These are phyloP conservation scores for Tripterygium wilfordii DNA, from an alignment of 177 flowering plant genomes.

Conservation along the genomic window DNA sequence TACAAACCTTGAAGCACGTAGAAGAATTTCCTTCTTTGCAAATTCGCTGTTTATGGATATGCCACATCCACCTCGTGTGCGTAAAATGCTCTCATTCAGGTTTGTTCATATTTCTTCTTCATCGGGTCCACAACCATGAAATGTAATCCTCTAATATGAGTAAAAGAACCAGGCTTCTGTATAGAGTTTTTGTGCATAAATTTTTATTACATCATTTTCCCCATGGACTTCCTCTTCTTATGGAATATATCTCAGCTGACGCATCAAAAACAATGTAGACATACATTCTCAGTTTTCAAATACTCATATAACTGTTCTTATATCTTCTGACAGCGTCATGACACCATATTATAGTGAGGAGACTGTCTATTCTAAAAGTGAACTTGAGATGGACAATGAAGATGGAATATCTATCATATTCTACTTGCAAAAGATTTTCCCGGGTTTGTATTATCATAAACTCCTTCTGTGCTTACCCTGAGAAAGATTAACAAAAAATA, in stretches of 20 bases:
- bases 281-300: not conserved
- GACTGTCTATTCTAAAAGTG: conserved; percentile 82
- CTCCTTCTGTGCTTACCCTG: too few species aligned
- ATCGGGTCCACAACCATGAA: not conserved
- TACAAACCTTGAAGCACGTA: conserved; percentile 90
- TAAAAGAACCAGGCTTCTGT: too few species aligned
- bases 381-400: conserved; percentile 93
- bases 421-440: conserved; percentile 93
- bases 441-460: conserved; percentile 45
- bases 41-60: conserved; percentile 96
- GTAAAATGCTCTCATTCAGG: conserved; percentile 98
- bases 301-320: not conserved
- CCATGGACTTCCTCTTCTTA: too few species aligned
- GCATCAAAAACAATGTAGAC: too few species aligned
- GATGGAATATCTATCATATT: conserved; percentile 92
- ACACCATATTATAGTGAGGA: conserved; percentile 99
- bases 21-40: conserved; percentile 84
- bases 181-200: too few species aligned
- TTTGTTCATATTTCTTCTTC: conserved; percentile 9
- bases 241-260: too few species aligned
- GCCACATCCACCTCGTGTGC: conserved; percentile 94
- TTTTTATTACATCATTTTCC: too few species aligned
- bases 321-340: conserved; percentile 65
- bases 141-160: too few species aligned
- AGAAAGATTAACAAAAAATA: too few species aligned